These are phyloP conservation scores for Colletotrichum lentis DNA, from an alignment of 2,329 filamentous ascomycete genomes.

Conservation along the genomic window DNA sequence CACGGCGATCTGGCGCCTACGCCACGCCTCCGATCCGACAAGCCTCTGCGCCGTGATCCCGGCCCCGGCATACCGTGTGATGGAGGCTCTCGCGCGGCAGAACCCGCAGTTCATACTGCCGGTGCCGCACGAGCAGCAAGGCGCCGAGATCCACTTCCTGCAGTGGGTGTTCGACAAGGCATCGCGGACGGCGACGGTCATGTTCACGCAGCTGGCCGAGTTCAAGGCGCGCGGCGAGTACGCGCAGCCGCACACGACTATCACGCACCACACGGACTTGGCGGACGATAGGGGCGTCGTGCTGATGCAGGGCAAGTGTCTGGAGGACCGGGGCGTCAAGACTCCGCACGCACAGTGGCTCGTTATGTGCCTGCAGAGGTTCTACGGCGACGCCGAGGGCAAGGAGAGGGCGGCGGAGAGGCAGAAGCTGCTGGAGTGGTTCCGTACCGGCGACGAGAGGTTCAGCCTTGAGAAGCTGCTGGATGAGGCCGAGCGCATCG, in stretches of 20 bases:
- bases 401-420: slow-evolving; percentile 67
- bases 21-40: slow-evolving; percentile 75
- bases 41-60: slow-evolving; percentile 88
- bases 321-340: slow-evolving; percentile 77
- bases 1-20: slow-evolving; percentile 86
- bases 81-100: slow-evolving; percentile 73
- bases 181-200: slow-evolving; percentile 73
- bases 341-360: slow-evolving; percentile 88
- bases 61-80: slow-evolving; percentile 73
- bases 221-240: slow-evolving; percentile 92
- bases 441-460: slow-evolving; percentile 76
- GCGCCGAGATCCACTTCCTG: slow-evolving; percentile 93
- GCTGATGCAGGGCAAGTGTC: slow-evolving; percentile 86
- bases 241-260: slow-evolving; percentile 88
- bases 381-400: slow-evolving; percentile 76
- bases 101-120: slow-evolving; percentile 93
- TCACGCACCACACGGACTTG: slow-evolving; percentile 90
- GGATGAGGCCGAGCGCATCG: slow-evolving; percentile 87
- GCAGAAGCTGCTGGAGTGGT: slow-evolving; percentile 79
- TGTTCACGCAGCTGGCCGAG: slow-evolving; percentile 94
- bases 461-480: slow-evolving; percentile 88
- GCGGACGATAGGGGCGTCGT: slow-evolving; percentile 78
- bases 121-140: slow-evolving; percentile 71
- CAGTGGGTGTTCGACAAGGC: slow-evolving; percentile 89
- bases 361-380: slow-evolving; percentile 91